Base-by-base conservation (phyloP, 768 basidiomycete species). In the Mycena venus region DNA sequence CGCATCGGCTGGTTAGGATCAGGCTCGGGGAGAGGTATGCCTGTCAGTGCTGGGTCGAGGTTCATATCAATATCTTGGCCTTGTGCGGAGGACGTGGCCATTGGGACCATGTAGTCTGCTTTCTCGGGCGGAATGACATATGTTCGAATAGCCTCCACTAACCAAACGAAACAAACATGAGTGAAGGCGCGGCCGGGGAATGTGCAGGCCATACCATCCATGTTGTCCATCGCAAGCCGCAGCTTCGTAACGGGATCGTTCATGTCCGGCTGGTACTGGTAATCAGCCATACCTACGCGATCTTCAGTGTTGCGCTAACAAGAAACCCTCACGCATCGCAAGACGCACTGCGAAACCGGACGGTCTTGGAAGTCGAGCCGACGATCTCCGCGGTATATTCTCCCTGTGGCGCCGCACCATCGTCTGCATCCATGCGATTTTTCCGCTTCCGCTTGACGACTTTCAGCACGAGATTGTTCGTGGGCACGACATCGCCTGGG, bases 321-420 rank as follows among this genome's bases (percentile, higher is more conserved):
- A 51, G 2, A 23, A 56, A 23, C 25, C 44, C n/a, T 23, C 29
- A 23, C 12, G 29, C 65, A 19, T 44, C 12, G n/a, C 34, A 31
- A 23, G n/a, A 87, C 93, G 84, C 79, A 97, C 98, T 93, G 84
- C 97, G 90, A 85, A 99, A 99, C 65, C 98, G 89, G 63, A 92
- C 94, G 4, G 96, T 95, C 84, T 94, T 96, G 0, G 91, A 86
- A n/a, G 94, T 87, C 15, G 92, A 83, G 0, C 97, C 98, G 10
- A 95, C 82, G 0, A 93, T 89, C 70, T 94, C 89, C 17, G 91
- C 88, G 2, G 89, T 93, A 82, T 94, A 98, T 79, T 96, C 92
- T 15, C 95, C 95, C n/a, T 71, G 72, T n/a, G n/a, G n/a, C 21
- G 88, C 47, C 7, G 80, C 60, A 7, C 80, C 84, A 62, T 85